phyloP scores from a whole-genome alignment of 495 filamentous ascomycete genomes.

The Podospora anserina region DNA sequence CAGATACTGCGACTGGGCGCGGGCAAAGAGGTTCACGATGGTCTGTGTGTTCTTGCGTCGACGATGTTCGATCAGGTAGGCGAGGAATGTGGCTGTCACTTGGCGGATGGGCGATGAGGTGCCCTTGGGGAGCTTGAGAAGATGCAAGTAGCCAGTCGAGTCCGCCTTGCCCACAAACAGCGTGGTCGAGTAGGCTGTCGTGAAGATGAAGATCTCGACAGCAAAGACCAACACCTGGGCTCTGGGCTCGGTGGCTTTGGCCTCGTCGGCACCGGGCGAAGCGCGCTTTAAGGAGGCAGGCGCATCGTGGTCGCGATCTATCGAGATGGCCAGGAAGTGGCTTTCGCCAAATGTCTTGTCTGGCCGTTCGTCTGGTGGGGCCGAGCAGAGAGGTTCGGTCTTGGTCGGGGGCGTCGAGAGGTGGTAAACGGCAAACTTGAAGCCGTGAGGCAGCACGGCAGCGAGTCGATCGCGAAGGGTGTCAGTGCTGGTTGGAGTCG shows the following conservation, averaged over 20 bases:
- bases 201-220: constrained; percentile 63
- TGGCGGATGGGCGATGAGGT: constrained; percentile 69
- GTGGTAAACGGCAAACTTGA: constrained; percentile 75
- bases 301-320: constrained; percentile 35
- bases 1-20: constrained; percentile 89
- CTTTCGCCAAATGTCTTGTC: constrained; percentile 81
- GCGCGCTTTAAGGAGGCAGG: constrained; percentile 22
- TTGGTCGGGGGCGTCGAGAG: constrained; percentile 77
- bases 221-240: constrained; percentile 46
- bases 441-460: constrained; percentile 64
- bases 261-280: constrained; percentile 30
- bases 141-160: constrained; percentile 81
- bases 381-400: constrained; percentile 71
- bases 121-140: constrained; percentile 56
- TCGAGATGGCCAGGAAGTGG: constrained; percentile 77
- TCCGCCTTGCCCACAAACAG: constrained; percentile 97
- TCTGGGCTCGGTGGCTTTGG: constrained; percentile 16
- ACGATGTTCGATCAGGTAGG: constrained; percentile 64
- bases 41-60: constrained; percentile 65
- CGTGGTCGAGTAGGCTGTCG: constrained; percentile 73
- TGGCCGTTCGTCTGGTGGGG: constrained; percentile 64
- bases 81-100: constrained; percentile 71
- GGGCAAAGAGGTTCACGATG: constrained; percentile 87
- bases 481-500: constrained; percentile 5
- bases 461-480: constrained; percentile 56